Evolutionary conservation across 2,329 filamentous ascomycete genomes (phyloP).

Genomic region (Lasiodiplodia sp.): DNA sequence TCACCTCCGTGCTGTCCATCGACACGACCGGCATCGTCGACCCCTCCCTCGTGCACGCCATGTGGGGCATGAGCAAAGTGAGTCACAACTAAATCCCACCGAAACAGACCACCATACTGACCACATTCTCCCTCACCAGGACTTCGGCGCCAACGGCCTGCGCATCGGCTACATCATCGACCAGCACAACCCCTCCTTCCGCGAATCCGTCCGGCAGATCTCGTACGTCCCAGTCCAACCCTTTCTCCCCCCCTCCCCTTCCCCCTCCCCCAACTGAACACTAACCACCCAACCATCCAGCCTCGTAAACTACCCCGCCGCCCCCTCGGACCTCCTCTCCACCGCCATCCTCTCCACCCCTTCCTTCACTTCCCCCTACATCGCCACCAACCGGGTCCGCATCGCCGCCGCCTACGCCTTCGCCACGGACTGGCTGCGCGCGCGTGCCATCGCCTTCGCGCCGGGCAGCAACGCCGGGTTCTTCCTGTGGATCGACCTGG

Average conservation of each 20-base stretch:
- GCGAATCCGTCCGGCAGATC: slow-evolving; percentile 6
- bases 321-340: slow-evolving; percentile 39
- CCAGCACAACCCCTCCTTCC: slow-evolving; percentile 32
- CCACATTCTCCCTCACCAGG: slow-evolving; percentile 23
- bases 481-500: slow-evolving; percentile 54
- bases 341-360: slow-evolving; percentile 43
- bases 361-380: slow-evolving; percentile 36
- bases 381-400: slow-evolving; percentile 31
- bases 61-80: slow-evolving; percentile 43
- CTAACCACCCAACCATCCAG: slow-evolving; percentile 38
- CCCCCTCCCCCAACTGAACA: slow-evolving; percentile 25
- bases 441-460: slow-evolving; percentile 47
- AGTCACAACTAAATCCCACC: not conserved
- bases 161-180: slow-evolving; percentile 41
- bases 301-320: slow-evolving; percentile 39
- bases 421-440: slow-evolving; percentile 34
- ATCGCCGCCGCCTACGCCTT: slow-evolving; percentile 35
- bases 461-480: slow-evolving; percentile 54
- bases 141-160: slow-evolving; percentile 45
- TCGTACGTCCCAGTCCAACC: not conserved
- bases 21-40: slow-evolving; percentile 33
- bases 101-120: too few species aligned
- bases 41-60: slow-evolving; percentile 38
- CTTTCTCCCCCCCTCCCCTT: not conserved
- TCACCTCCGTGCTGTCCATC: slow-evolving; percentile 39